Percentiles rank a stretch among this genome's conserved stretches.
Conservation (phyloP, 768 basidiomycete species). For the Pleurotus citrinopileatus region DNA sequence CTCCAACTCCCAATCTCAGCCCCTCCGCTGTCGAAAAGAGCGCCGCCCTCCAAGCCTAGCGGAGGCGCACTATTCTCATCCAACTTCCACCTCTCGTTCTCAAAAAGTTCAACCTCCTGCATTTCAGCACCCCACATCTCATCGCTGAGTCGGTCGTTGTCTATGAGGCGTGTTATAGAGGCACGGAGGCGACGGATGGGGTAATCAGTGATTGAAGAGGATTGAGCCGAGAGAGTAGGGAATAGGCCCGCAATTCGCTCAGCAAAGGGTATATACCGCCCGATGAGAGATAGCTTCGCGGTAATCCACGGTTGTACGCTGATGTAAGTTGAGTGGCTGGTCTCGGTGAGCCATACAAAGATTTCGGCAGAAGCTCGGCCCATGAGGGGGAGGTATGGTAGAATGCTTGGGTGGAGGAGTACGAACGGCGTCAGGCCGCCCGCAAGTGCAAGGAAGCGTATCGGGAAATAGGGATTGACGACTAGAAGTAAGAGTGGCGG, state of each 20-base stretch:
- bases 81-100: constrained; percentile 64
- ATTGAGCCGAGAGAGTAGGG: not conserved
- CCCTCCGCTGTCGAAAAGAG: not conserved
- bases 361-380: not conserved
- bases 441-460: constrained; percentile 43
- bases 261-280: not conserved
- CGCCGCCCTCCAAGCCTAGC: not conserved
- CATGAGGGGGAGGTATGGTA: constrained; percentile 29
- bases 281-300: not conserved
- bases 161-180: constrained; percentile 41
- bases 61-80: not conserved
- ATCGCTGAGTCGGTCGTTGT: constrained; percentile 67
- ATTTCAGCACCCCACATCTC: constrained; percentile 62
- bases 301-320: not conserved
- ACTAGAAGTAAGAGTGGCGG: constrained; percentile 48
- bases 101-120: constrained; percentile 71
- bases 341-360: not conserved
- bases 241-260: not conserved
- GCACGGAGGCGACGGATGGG: constrained; percentile 11
- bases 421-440: constrained; percentile 50
- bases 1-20: constrained; percentile 32
- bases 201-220: not conserved
- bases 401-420: constrained; percentile 47
- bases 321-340: not conserved
- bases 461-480: constrained; percentile 43